Evolutionary conservation across 768 basidiomycete genomes (phyloP), one percentile per base, ranked within the genome.

Genomic region (Cystobasidium onofrii): DNA sequence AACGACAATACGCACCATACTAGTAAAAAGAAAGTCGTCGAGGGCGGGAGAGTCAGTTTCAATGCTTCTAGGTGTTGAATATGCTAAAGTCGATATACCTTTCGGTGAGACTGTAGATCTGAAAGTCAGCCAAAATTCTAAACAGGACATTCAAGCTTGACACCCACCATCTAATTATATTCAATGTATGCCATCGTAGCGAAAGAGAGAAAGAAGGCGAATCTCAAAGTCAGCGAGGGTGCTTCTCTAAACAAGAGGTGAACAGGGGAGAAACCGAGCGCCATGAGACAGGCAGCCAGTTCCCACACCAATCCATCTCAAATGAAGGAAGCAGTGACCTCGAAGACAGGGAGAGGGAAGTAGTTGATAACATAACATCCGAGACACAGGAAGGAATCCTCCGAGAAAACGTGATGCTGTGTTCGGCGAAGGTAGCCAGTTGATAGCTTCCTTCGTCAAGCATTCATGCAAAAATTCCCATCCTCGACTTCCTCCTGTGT

Each of bases 281-380:
- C 46, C 15, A 4, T 4, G 20, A 50, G 46, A 18, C 41, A 9
- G 39, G 39, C 39, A 39, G 39, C 46, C 46, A 50, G 46, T 50
- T 50, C 46, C n/a, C n/a, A 50, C 46, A 50, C 46, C 46, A 50
- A 50, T 17, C 46, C 46, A 50, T 50, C 46, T 50, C 46, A 50
- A 50, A 50, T 50, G 46, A 50, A 50, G 46, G 46, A 60, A 60
- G 57, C 57, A 60, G 57, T 60, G 57, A 60, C 57, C 57, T 60
- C 57, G 57, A 60, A 60, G 57, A 60, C 57, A 60, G 57, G 57
- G 57, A 60, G 57, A 60, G 57, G 57, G 57, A 29, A 34, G 57
- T 60, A 27, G 31, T 60, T 12, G 15, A 34, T 60, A 17, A 34
- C 57, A 60, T 60, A 27, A 9, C 6, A 4, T 27, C 25, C 10